phyloP scores from a whole-genome alignment of 306 rosid species.

The Trichosanthes truncata region DNA sequence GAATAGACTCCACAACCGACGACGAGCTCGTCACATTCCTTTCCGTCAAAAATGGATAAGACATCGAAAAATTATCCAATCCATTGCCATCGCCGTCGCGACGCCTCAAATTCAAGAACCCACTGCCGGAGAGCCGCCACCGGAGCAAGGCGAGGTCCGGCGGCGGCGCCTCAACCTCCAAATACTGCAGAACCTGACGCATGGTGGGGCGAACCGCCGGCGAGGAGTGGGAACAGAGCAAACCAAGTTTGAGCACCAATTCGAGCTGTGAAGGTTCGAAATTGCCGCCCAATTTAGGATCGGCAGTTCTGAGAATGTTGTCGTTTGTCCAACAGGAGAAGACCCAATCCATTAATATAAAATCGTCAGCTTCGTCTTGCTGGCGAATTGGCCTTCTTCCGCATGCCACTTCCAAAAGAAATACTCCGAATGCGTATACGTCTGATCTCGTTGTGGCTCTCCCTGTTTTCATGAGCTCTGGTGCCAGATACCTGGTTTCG shows the following conservation, averaged over 20 bases:
- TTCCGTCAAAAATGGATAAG: background rate
- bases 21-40: background rate
- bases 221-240: constrained; percentile 39
- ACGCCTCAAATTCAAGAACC: background rate
- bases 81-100: background rate
- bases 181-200: constrained; percentile 39
- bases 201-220: constrained; percentile 45
- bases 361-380: constrained; percentile 13
- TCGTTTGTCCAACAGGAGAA: constrained; percentile 30
- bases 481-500: constrained; percentile 35
- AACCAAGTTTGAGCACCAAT: constrained; percentile 46
- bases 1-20: background rate
- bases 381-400: constrained; percentile 57
- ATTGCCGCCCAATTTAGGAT: constrained; percentile 25
- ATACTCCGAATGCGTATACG: constrained; percentile 58
- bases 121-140: background rate
- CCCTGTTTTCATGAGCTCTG: constrained; percentile 49
- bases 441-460: constrained; percentile 43
- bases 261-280: constrained; percentile 29
- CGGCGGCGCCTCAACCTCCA: constrained; percentile 22
- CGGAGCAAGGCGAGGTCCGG: constrained; percentile 9
- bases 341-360: constrained; percentile 48
- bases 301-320: constrained; percentile 35
- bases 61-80: constrained; percentile 19
- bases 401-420: constrained; percentile 51